phyloP scores from a whole-genome alignment of 2,329 filamentous ascomycete species.

The Malbranchea cinnamomea region DNA sequence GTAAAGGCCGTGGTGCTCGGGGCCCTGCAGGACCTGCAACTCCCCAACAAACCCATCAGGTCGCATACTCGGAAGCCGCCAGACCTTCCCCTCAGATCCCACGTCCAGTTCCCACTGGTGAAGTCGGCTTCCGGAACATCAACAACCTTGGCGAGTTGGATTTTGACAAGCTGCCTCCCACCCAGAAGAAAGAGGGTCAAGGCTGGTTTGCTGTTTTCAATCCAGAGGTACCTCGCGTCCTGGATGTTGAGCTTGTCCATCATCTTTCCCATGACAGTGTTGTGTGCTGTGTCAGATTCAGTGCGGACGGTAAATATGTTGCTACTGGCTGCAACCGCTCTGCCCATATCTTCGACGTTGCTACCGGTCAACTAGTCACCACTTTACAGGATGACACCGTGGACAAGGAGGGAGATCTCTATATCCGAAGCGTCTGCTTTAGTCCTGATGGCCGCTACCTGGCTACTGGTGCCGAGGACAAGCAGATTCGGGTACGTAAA shows the following conservation, averaged over 20 bases:
- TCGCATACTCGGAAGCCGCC: conserved; percentile 69
- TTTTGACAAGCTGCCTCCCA: conserved; percentile 66
- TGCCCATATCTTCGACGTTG: conserved; percentile 97
- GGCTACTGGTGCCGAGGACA: conserved; percentile 93
- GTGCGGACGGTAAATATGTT: conserved; percentile 85
- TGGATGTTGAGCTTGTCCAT: conserved; percentile 90
- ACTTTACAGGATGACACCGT: conserved; percentile 79
- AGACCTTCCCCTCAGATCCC: conserved; percentile 74
- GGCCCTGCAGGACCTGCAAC: conserved; percentile 57
- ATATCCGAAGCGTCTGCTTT: conserved; percentile 97
- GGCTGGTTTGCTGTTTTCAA: conserved; percentile 99
- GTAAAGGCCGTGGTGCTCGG: conserved; percentile 55
- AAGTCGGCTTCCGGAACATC: no score
- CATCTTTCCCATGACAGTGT: conserved; percentile 89
- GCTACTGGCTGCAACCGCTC: conserved; percentile 95
- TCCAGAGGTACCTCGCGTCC: conserved; percentile 68
- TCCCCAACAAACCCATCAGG: conserved; percentile 77
- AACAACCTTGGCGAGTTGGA: conserved; percentile 76
- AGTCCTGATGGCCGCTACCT: conserved; percentile 89
- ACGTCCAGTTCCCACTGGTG: conserved; percentile 54
- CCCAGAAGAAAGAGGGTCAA: conserved; percentile 73
- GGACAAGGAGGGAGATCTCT: conserved; percentile 79
- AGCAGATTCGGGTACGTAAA: conserved; percentile 70
- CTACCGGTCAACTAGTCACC: conserved; percentile 72
- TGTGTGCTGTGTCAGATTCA: conserved; percentile 96